Evolutionary conservation across 2,329 filamentous ascomycete species (phyloP).

Genomic region (Purpureocillium lavendulum): DNA sequence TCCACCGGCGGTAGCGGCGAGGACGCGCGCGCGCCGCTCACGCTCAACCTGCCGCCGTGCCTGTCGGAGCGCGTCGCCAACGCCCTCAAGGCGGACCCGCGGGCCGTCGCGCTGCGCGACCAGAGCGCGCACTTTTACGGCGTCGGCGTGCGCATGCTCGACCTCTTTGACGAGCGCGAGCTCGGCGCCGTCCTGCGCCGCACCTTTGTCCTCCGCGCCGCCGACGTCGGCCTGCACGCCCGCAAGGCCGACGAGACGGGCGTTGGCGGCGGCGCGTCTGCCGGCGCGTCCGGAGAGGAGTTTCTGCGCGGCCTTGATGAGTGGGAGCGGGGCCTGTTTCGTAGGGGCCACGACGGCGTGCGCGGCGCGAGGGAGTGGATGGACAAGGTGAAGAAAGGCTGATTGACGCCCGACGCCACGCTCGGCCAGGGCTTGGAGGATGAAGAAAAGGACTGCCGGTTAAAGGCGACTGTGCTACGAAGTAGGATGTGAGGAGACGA

Average conservation of each 20-base stretch:
- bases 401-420: conserved; percentile 6
- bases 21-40: conserved; percentile 53
- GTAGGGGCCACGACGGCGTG: conserved; percentile 64
- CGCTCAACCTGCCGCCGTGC: conserved; percentile 71
- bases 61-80: conserved; percentile 76
- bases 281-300: conserved; percentile 41
- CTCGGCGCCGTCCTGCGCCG: conserved; percentile 68
- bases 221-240: conserved; percentile 81
- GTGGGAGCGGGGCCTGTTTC: conserved; percentile 72
- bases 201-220: conserved; percentile 74
- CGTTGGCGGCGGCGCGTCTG: conserved; percentile 37
- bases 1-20: conserved; percentile 29
- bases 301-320: conserved; percentile 87
- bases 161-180: conserved; percentile 75
- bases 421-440: too few relatives aligned
- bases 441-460: too few relatives aligned
- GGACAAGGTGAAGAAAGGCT: conserved; percentile 40
- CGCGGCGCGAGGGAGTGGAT: conserved; percentile 65
- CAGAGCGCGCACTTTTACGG: conserved; percentile 84
- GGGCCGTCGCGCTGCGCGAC: conserved; percentile 73
- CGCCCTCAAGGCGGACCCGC: conserved; percentile 83
- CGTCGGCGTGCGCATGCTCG: conserved; percentile 75
- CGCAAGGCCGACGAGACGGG: conserved; percentile 66
- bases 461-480: too few relatives aligned
- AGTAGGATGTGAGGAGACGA: too few relatives aligned